These are phyloP conservation scores for Leptomonas pyrrhocoris DNA, from an alignment of 208 protist species.

Conservation along the genomic window DNA sequence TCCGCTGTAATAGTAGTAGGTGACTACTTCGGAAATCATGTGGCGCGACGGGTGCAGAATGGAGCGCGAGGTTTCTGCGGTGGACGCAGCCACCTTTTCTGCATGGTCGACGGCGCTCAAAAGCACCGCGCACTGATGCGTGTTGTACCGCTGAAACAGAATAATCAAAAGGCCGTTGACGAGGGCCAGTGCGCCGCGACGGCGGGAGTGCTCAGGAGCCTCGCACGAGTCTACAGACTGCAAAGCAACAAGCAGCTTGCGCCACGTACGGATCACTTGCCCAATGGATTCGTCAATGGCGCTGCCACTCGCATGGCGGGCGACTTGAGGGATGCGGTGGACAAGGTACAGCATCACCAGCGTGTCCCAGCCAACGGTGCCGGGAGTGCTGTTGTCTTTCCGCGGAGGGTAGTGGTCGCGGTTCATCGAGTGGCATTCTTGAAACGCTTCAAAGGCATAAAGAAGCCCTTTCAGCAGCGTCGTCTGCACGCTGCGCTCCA, in stretches of 20 bases:
- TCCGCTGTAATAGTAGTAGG: constrained; percentile 81
- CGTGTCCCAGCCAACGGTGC: constrained; percentile 88
- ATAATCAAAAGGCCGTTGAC: constrained; percentile 84
- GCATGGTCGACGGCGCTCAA: constrained; percentile 65
- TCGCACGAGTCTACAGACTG: constrained; percentile 68
- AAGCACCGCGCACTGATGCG: constrained; percentile 77
- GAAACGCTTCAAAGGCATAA: constrained; percentile 80
- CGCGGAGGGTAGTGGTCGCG: constrained; percentile 73
- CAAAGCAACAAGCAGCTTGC: constrained; percentile 75
- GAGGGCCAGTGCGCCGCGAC: constrained; percentile 75
- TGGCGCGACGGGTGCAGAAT: constrained; percentile 77
- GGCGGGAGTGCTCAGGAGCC: constrained; percentile 73
- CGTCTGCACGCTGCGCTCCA: constrained; percentile 50
- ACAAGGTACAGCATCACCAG: constrained; percentile 82
- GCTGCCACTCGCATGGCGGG: constrained; percentile 56
- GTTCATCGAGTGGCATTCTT: constrained; percentile 69
- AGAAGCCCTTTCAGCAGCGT: constrained; percentile 71
- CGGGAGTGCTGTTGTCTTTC: constrained; percentile 47
- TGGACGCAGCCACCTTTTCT: constrained; percentile 45
- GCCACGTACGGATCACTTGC: constrained; percentile 77
- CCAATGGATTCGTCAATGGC: constrained; percentile 73
- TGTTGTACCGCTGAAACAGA: constrained; percentile 82
- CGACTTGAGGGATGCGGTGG: constrained; percentile 72
- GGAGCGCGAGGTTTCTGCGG: constrained; percentile 46
- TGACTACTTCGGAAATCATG: constrained; percentile 84